Evolutionary conservation across 495 filamentous ascomycete species (phyloP), one percentile per base, ranked within the genome.

Genomic region (Pseudomonodictys pantanalensis): DNA sequence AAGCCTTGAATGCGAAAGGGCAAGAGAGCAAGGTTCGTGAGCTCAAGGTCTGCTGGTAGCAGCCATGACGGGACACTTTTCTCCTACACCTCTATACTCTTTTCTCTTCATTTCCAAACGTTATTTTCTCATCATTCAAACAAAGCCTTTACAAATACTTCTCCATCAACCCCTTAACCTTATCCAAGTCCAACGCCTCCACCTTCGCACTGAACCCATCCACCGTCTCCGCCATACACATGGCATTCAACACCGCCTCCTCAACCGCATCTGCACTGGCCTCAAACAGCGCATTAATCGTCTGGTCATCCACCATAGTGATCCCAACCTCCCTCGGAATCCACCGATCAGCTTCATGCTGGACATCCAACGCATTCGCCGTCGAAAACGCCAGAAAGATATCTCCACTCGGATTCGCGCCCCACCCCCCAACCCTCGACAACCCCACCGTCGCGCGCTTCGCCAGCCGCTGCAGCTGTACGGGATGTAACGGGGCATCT

Each of bases 371-470:
- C 41, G 71, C 65, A 26, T 73, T 74, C 11, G 72, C 78, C 1
- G 79, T 83, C 30, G 76, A 79, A 56, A 82, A 77, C 4, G 78
- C 79, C 2, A 83, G 68, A 58, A 81, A 81, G 63, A 82, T 72
- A 33, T 82, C 80, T 1, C 80, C 80, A 0, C 77, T 79, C 9
- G 68, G 69, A 58, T 79, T 81, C 17, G 73, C 68, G 10, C 78
- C 78, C 58, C 73, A 73, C 2, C 76, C 76, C 7, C 79, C 79
- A 8, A 78, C 79, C 41, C 69, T 70, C 3, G 76, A 64, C n/a
- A 82, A 47, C 6, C 80, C 80, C 2, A 78, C 75, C 10, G 76
- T 79, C 8, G 78, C 79, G 49, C 78, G 71, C 60, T 78, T 78
- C 10, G 80, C 79, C 3, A 82, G 62, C 4, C 79, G 75, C 61